A percentile compares a stretch with the other conserved stretches of the same genome.
Conservation (phyloP, 768 basidiomycete species). For the Galerina sulciceps region DNA sequence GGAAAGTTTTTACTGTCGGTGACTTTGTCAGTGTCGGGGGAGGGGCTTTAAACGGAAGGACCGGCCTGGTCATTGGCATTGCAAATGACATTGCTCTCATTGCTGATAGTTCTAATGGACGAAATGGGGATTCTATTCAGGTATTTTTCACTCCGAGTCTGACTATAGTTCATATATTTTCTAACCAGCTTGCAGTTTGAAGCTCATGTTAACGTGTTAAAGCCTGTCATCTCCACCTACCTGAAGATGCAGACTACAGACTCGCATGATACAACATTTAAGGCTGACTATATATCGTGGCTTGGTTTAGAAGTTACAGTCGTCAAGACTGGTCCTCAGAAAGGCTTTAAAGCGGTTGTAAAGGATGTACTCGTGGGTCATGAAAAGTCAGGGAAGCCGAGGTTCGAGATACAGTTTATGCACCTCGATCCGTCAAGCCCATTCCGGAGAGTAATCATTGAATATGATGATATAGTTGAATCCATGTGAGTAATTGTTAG, state of each 20-base stretch:
- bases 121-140: too few species aligned
- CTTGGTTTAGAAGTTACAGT: background rate
- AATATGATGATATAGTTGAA: conserved; percentile 12
- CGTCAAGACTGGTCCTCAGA: conserved; percentile 5
- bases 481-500: conserved; percentile 2
- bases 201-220: background rate
- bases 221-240: background rate
- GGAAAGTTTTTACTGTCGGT: too few species aligned
- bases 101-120: too few species aligned
- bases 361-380: conserved; percentile 4
- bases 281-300: background rate
- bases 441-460: conserved; percentile 1
- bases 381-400: background rate
- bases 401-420: conserved; percentile 5
- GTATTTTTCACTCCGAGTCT: too few species aligned
- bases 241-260: background rate
- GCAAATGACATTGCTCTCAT: too few species aligned
- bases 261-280: background rate
- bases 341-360: conserved; percentile 8
- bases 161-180: too few species aligned
- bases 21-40: too few species aligned
- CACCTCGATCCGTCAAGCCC: conserved; percentile 1
- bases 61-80: too few species aligned
- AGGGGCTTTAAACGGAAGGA: too few species aligned
- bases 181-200: too few species aligned